Conservation (phyloP, 2,329 filamentous ascomycete species). For the Chaetomium globosum region DNA sequence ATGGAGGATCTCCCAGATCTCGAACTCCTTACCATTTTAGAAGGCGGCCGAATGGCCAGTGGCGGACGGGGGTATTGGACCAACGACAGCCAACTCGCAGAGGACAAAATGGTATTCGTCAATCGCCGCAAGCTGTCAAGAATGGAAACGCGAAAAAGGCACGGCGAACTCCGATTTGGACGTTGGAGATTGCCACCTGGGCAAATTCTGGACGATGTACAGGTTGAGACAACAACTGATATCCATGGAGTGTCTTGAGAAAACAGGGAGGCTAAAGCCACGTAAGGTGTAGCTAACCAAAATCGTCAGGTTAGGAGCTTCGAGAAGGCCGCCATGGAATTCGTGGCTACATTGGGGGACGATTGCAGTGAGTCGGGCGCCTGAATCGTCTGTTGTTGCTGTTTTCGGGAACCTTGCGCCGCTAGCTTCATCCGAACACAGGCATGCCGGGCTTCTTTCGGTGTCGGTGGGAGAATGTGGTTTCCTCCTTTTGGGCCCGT, state of each 20-base stretch:
- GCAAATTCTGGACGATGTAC: background rate
- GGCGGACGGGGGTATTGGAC: background rate
- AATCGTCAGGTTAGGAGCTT: background rate
- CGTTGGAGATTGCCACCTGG: background rate
- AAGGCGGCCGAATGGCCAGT: background rate
- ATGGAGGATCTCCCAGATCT: background rate
- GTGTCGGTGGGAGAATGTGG: background rate
- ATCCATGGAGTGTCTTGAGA: background rate
- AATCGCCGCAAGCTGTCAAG: background rate
- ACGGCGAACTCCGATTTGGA: background rate
- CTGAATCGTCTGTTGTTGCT: constrained; percentile 1
- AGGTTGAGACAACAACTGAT: background rate
- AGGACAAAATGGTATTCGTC: background rate
- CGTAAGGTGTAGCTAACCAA: background rate
- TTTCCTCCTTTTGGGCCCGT: background rate
- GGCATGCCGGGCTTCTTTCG: background rate
- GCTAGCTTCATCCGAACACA: background rate
- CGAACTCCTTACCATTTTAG: background rate
- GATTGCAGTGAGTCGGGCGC: background rate
- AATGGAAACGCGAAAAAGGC: no score
- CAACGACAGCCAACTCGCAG: background rate
- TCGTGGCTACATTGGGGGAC: background rate
- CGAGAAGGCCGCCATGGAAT: background rate
- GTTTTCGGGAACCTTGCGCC: background rate
- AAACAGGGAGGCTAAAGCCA: background rate